Conservation (phyloP, 441 rosid species). For the Sinapis alba region DNA sequence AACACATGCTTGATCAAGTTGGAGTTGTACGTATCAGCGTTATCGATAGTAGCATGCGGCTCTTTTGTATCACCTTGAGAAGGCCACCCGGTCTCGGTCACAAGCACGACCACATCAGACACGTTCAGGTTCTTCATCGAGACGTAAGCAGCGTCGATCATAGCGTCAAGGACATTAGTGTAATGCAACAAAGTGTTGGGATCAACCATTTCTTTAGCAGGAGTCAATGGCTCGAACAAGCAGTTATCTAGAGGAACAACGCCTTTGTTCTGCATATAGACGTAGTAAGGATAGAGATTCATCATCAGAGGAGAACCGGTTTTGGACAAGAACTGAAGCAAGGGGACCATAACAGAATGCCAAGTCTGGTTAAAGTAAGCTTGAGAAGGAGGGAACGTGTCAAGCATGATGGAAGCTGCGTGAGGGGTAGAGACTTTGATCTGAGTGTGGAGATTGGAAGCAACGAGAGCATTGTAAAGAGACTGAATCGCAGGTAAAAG, state of each 20-base stretch:
- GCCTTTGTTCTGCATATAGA: conserved; percentile 94
- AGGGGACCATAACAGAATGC: conserved; percentile 66
- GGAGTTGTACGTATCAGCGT: conserved; percentile 86
- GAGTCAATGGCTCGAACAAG: conserved; percentile 86
- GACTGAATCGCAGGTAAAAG: conserved; percentile 83
- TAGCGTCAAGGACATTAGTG: conserved; percentile 91
- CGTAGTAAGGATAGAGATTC: conserved; percentile 96
- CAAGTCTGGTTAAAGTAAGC: conserved; percentile 92
- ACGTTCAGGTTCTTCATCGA: conserved; percentile 92
- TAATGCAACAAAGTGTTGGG: conserved; percentile 95
- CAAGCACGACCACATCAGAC: conserved; percentile 81
- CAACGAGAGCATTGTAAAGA: conserved; percentile 85
- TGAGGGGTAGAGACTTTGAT: conserved; percentile 93
- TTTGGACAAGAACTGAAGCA: conserved; percentile 79
- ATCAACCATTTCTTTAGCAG: conserved; percentile 95
- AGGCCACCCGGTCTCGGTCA: conserved; percentile 95
- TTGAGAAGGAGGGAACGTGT: conserved; percentile 92
- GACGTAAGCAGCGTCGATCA: conserved; percentile 92
- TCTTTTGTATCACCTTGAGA: conserved; percentile 80
- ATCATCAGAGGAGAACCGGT: conserved; percentile 94
- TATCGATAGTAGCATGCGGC: conserved; percentile 82
- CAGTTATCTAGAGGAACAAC: conserved; percentile 94
- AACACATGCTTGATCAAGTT: conserved; percentile 92
- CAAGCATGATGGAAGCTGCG: conserved; percentile 81
- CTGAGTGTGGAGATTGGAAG: conserved; percentile 83